Base-by-base conservation (phyloP, 2,329 filamentous ascomycete genomes). In the Cytospora piceae region DNA sequence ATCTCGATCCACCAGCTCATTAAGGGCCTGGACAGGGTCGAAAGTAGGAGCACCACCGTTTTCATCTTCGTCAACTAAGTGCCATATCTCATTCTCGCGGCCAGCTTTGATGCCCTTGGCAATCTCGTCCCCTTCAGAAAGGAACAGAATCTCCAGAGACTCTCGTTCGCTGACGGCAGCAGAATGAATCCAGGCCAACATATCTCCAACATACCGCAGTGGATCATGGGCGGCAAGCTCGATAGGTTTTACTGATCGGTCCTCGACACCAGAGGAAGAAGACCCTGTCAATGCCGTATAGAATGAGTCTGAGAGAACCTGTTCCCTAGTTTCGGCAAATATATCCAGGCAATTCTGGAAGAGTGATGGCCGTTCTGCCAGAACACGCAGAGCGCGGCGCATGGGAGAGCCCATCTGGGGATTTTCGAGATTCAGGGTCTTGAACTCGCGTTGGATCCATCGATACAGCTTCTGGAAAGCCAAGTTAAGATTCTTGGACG, bases 101-200 rank as follows among this genome's bases (percentile, higher is more conserved):
- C 93, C 93, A 53, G 89, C 88, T 73, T 92, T 87, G 31, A 97
- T 89, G 0, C 90, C 92, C 69, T 88, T 91, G 31, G 90, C 90
- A 64, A 98, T 91, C 72, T 96, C 93, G 68, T 95, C 91, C 2
- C 92, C 94, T 68, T 97, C 94, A 0, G 91, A 90, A 52, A 97
- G 89, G 74, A 99, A 99, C 0, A 99, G 81, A 2, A 93, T 88
- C 75, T 98, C 94, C 7, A 99, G 82, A 0, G 94, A 93, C 77
- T 99, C 95, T 61, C 92, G 87, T 77, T 99, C 95, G 37, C 94
- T 96, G 0, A 99, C 95, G 0, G 94, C 90, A 3, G 94, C 91
- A 0, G 95, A 97, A 75, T 99, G 95, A 7, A 91, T 88, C 95
- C 95, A 99, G 6, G 95, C 95, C 17, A 99, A 84, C 94, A 99